Evolutionary conservation across 768 basidiomycete genomes (phyloP).

Genomic region (Mrakia blollopis): DNA sequence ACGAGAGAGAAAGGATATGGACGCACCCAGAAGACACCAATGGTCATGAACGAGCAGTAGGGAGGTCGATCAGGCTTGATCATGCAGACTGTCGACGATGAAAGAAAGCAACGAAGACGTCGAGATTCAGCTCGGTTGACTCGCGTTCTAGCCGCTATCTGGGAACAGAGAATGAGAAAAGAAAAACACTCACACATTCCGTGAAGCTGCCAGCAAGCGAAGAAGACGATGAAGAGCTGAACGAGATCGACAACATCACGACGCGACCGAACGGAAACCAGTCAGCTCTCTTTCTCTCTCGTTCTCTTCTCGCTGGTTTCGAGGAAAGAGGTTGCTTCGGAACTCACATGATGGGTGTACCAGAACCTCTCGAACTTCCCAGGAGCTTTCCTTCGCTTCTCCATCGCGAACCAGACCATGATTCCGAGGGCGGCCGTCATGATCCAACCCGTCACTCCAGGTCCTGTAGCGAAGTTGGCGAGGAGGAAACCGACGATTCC

Average conservation of each 20-base stretch:
- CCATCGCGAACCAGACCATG: constrained; percentile 81
- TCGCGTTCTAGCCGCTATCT: not conserved
- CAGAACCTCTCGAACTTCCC: constrained; percentile 74
- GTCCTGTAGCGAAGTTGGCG: constrained; percentile 72
- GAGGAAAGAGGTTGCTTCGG: not conserved
- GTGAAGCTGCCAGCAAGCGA: constrained; percentile 89
- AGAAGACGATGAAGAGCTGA: constrained; percentile 87
- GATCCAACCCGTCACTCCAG: constrained; percentile 75
- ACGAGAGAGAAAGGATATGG: not conserved
- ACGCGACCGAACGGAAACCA: not conserved
- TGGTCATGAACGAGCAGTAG: constrained; percentile 73
- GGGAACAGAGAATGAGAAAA: constrained; percentile 4
- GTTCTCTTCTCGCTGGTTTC: too few species aligned
- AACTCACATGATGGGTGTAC: constrained; percentile 40
- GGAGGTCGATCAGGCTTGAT: constrained; percentile 74
- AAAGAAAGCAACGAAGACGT: not conserved
- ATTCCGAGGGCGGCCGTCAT: constrained; percentile 64
- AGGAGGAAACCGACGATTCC: constrained; percentile 65
- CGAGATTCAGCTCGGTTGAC: not conserved
- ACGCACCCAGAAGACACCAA: constrained; percentile 93
- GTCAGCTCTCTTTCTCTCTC: not conserved
- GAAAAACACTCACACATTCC: constrained; percentile 56
- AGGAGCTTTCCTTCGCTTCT: constrained; percentile 65
- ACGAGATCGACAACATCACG: constrained; percentile 43
- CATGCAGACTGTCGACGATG: constrained; percentile 35